phyloP scores from a whole-genome alignment of 2,329 filamentous ascomycete species.

The Clathrospora elynae region DNA sequence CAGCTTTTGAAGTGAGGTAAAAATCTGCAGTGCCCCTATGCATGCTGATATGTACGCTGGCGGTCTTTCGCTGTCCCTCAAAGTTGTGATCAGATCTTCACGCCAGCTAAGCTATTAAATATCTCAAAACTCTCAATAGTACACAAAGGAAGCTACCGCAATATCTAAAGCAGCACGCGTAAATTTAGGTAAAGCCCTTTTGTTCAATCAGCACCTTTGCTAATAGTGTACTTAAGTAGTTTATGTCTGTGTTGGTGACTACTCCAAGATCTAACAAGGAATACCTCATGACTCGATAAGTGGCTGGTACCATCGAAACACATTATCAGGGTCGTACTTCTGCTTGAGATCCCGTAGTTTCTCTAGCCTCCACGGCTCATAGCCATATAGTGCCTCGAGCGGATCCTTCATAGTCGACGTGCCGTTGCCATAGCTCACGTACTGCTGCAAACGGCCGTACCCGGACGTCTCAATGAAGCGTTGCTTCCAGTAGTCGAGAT shows the following conservation, averaged over 20 bases:
- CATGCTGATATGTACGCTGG: background rate
- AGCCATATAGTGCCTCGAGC: conserved; percentile 8
- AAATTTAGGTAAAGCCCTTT: too few relatives aligned
- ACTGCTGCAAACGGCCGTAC: conserved; percentile 9
- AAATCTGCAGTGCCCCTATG: background rate
- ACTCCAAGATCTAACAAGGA: background rate
- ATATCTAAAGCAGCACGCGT: too few relatives aligned
- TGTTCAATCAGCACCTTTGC: too few relatives aligned
- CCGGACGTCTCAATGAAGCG: conserved; percentile 7
- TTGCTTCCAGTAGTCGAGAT: conserved; percentile 10
- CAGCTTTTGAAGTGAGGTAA: background rate
- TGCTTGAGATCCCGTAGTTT: conserved; percentile 2
- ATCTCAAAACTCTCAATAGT: too few relatives aligned
- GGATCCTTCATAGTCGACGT: conserved; percentile 7
- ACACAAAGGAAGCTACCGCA: too few relatives aligned
- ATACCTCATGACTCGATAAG: background rate
- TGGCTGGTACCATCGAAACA: conserved; percentile 9
- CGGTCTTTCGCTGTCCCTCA: background rate
- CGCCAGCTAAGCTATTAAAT: too few relatives aligned
- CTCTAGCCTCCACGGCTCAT: conserved; percentile 5
- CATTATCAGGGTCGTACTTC: conserved; percentile 7
- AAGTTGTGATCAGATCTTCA: too few relatives aligned
- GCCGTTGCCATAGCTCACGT: conserved; percentile 9
- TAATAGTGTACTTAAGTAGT: too few relatives aligned
- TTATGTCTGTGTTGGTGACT: background rate